phyloP scores from a whole-genome alignment of 768 basidiomycete genomes.

The Lenzites betulinus region DNA sequence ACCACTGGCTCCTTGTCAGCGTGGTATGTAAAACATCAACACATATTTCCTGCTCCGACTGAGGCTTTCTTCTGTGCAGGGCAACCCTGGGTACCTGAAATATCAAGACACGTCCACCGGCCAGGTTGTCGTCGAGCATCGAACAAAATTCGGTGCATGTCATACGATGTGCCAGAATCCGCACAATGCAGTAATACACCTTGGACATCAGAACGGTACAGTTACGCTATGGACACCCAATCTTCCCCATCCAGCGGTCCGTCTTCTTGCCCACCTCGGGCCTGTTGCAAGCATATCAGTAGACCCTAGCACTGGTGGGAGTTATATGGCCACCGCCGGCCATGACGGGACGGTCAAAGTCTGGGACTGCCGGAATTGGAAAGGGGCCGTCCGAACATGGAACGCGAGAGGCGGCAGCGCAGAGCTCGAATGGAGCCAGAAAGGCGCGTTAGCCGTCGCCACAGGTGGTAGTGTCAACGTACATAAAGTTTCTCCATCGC shows the following conservation, averaged over 20 bases:
- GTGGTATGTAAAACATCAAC: conserved; percentile 53
- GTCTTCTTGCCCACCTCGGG: conserved; percentile 87
- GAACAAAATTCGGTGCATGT: conserved; percentile 87
- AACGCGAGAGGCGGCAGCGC: conserved; percentile 63
- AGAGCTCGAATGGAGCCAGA: conserved; percentile 83
- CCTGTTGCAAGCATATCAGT: conserved; percentile 80
- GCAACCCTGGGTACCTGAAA: conserved; percentile 88
- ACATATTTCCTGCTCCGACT: background rate
- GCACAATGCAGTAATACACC: conserved; percentile 92
- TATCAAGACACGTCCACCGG: conserved; percentile 98
- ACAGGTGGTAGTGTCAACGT: conserved; percentile 86
- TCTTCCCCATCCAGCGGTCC: conserved; percentile 87
- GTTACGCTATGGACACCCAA: conserved; percentile 99
- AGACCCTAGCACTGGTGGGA: conserved; percentile 81
- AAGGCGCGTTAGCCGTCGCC: conserved; percentile 79
- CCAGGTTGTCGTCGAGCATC: conserved; percentile 79
- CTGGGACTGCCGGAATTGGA: conserved; percentile 98
- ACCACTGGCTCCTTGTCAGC: conserved; percentile 90
- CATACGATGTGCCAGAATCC: conserved; percentile 85
- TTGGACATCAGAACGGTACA: conserved; percentile 93
- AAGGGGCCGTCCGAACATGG: conserved; percentile 83
- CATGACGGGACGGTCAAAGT: conserved; percentile 89
- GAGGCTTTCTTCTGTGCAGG: conserved; percentile 42
- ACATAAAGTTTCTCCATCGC: conserved; percentile 25
- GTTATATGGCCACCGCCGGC: conserved; percentile 91